Conservation (phyloP, 345 rosid species). For the Noccaea caerulescens region DNA sequence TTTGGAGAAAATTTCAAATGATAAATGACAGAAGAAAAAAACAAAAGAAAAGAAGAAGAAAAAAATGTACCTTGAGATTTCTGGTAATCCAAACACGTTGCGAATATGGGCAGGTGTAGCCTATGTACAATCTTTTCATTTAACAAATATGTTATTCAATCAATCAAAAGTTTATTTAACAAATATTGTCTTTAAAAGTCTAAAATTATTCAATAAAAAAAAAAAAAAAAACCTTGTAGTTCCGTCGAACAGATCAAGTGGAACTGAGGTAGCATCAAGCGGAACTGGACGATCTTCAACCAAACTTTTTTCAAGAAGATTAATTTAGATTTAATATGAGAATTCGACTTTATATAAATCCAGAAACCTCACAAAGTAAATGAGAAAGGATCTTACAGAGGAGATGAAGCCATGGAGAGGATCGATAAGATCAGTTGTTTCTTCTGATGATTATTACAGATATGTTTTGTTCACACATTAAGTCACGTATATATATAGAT, state of each 20-base stretch:
- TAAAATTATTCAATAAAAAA: neutral
- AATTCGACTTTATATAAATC: neutral
- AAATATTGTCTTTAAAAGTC: neutral
- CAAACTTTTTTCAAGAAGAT: conserved; percentile 18
- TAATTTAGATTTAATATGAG: neutral
- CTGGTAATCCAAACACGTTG: conserved; percentile 86
- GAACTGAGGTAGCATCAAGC: conserved; percentile 60
- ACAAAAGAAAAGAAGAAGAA: neutral
- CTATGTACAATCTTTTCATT: conserved; percentile 62
- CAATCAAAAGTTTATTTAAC: neutral
- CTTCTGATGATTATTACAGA: neutral
- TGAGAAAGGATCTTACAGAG: conserved; percentile 18
- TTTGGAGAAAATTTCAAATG: neutral
- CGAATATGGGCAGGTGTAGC: conserved; percentile 75
- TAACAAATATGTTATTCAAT: neutral
- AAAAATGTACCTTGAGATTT: conserved; percentile 65
- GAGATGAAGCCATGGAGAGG: conserved; percentile 35
- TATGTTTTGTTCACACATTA: neutral
- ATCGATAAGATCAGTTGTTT: neutral
- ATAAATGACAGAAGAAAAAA: no score
- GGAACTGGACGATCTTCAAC: conserved; percentile 56
- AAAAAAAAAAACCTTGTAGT: conserved; percentile 56
- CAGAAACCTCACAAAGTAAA: neutral
- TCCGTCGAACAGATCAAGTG: conserved; percentile 77
- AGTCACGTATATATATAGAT: neutral